Evolutionary conservation across 202 grass and related monocot genomes (phyloP).

Genomic region (Carex arenaria): DNA sequence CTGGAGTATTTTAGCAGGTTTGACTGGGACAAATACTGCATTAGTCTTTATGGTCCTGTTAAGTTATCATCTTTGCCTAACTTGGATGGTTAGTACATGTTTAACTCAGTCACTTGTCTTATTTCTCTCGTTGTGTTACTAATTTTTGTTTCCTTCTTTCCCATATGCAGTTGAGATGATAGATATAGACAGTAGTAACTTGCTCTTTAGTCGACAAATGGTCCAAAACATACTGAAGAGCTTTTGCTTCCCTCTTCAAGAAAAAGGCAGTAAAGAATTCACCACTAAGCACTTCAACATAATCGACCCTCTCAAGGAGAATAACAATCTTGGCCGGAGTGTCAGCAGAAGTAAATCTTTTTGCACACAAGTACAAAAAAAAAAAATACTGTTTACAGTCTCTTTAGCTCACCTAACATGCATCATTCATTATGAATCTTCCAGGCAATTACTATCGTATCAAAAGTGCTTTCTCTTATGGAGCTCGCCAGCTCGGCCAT

Average conservation of each 20-base stretch:
- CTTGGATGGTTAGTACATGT: conserved; percentile 38
- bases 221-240: conserved; percentile 40
- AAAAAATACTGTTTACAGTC: conserved; percentile 9
- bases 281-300: conserved; percentile 69
- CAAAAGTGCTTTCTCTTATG: conserved; percentile 71
- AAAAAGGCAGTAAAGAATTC: conserved; percentile 37
- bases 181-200: conserved; percentile 30
- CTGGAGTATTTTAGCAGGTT: conserved; percentile 97
- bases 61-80: conserved; percentile 69
- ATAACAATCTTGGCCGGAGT: conserved; percentile 97
- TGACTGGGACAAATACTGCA: conserved; percentile 85
- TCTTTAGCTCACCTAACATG: neutral
- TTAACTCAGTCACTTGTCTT: conserved; percentile 5
- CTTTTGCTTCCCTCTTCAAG: conserved; percentile 31
- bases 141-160: conserved; percentile 15
- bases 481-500: conserved; percentile 67
- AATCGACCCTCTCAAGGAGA: conserved; percentile 80
- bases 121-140: conserved; percentile 12
- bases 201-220: conserved; percentile 60
- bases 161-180: conserved; percentile 56
- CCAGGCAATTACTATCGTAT: conserved; percentile 86
- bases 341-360: conserved; percentile 71
- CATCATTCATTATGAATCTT: conserved; percentile 1
- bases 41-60: conserved; percentile 81
- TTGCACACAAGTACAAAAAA: neutral